Evolutionary conservation across 495 filamentous ascomycete genomes (phyloP).

Genomic region (Saxophila tyrrhenica): DNA sequence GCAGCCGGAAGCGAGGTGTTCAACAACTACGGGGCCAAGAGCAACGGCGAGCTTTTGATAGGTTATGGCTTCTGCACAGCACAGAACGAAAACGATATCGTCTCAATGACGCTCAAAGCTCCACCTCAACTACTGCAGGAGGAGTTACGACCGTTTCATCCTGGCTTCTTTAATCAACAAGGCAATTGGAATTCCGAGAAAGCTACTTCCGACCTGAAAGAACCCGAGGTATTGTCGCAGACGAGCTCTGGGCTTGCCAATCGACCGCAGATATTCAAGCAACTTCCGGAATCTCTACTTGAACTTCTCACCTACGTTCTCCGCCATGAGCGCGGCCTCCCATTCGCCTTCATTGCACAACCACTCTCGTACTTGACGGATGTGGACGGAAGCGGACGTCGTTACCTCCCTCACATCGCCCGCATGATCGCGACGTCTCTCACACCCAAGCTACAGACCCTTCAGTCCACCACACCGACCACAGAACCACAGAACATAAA

Average conservation of each 20-base stretch:
- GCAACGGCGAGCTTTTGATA: constrained; percentile 56
- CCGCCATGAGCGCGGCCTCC: constrained; percentile 14
- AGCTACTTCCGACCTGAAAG: constrained; percentile 13
- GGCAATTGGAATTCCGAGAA: constrained; percentile 14
- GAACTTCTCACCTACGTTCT: constrained; percentile 18
- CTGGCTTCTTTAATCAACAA: constrained; percentile 7
- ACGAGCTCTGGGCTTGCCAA: neutral
- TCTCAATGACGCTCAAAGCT: constrained; percentile 32
- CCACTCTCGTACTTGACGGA: constrained; percentile 2
- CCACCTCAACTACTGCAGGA: constrained; percentile 16
- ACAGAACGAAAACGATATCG: constrained; percentile 37
- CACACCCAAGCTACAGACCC: constrained; percentile 4
- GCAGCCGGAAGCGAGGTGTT: constrained; percentile 42
- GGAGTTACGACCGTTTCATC: constrained; percentile 5
- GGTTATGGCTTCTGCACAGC: constrained; percentile 56
- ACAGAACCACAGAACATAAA: constrained; percentile 13
- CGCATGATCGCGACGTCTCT: constrained; percentile 18
- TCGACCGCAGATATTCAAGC: neutral
- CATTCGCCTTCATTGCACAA: constrained; percentile 1
- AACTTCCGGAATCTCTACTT: constrained; percentile 13
- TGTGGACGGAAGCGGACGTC: neutral
- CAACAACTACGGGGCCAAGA: constrained; percentile 60
- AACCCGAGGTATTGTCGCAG: neutral
- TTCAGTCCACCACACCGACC: neutral
- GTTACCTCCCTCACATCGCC: constrained; percentile 15